Percentiles rank a stretch among this genome's conserved stretches.
phyloP scores from a whole-genome alignment of 2,329 filamentous ascomycete species.

The Fusarium longipes region DNA sequence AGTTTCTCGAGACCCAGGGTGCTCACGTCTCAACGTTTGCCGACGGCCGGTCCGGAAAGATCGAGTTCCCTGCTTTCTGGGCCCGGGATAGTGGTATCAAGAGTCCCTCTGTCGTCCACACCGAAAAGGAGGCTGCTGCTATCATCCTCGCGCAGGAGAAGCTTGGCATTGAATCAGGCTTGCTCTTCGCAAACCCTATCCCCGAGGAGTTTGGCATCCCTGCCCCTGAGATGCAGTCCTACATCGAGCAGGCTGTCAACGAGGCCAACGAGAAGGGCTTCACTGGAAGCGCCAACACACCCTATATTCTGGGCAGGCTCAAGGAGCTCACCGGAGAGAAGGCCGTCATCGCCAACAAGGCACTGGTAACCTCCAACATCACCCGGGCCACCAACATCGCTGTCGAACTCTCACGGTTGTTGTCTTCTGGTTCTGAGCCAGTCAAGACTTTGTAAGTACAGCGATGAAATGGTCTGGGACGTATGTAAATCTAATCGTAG shows the following conservation, averaged over 20 bases:
- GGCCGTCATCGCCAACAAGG: conserved; percentile 79
- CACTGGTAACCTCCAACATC: conserved; percentile 66
- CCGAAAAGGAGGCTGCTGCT: conserved; percentile 86
- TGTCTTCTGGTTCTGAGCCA: conserved; percentile 48
- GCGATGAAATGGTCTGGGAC: conserved; percentile 35
- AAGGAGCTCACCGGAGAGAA: conserved; percentile 79
- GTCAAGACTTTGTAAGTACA: conserved; percentile 54
- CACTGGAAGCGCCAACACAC: conserved; percentile 82
- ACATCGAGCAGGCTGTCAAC: conserved; percentile 74
- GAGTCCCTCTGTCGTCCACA: conserved; percentile 79
- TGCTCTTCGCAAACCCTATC: conserved; percentile 91
- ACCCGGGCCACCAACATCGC: conserved; percentile 66
- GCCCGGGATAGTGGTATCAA: conserved; percentile 84
- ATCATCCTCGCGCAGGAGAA: conserved; percentile 83
- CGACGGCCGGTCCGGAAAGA: conserved; percentile 75
- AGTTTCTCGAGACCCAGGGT: conserved; percentile 77
- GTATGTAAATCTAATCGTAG: conserved; percentile 52
- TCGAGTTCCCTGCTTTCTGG: conserved; percentile 95
- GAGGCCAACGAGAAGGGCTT: conserved; percentile 74
- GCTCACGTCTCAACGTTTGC: conserved; percentile 91
- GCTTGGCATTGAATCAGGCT: conserved; percentile 78
- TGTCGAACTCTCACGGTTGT: conserved; percentile 62
- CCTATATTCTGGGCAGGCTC: conserved; percentile 83
- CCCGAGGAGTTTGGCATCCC: conserved; percentile 77
- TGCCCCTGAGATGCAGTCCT: conserved; percentile 74